Evolutionary conservation across 441 rosid species (phyloP), one percentile per base, ranked within the genome.

Genomic region (Erodium texanum): DNA sequence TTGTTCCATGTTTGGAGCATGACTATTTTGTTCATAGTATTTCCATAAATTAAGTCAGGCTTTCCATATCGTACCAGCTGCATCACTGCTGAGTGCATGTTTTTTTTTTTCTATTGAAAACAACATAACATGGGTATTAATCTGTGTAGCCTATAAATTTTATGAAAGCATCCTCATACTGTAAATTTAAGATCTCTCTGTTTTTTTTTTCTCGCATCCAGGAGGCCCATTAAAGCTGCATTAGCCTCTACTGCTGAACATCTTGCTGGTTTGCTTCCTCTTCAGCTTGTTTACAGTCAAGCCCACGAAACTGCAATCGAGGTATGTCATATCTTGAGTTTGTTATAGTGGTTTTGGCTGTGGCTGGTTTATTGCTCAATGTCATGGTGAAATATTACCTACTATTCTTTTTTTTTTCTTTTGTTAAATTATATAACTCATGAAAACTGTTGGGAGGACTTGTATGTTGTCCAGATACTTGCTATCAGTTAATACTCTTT

Each of bases 301-400:
- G 98, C 97, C 78, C 96, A 95, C 84, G 95, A 87, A 83, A 85
- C 93, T 77, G 92, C 93, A 68, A 88, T 90, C 79, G 96, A 95
- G 98, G 99, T 95, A 82, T 79, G 67, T 65, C 52, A 15, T 50
- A 23, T 66, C 7, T 65, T 10, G 69, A 45, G 66, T 58, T 68
- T 32, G 66, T 52, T 64, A 19, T 11, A 23, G 62, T 69, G 11
- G 56, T 50, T 50, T 15, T n/a, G 20, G 38, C 15, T 29, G 18
- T 63, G 66, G 22, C 22, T 29, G 2, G 12, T 29, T 63, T 32
- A 20, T 29, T 63, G 43, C 38, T 63, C 66, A 63, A 63, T 29
- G 43, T 29, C 66, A 29, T 29, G 22, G 32, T 63, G 66, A 16
- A 29, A 63, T 63, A 63, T 63, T 63, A 18, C 66, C 10, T n/a